Evolutionary conservation across 1,139 yeast genomes (phyloP), one percentile per base, ranked within the genome.

Genomic region (Geotrichum reessii): DNA sequence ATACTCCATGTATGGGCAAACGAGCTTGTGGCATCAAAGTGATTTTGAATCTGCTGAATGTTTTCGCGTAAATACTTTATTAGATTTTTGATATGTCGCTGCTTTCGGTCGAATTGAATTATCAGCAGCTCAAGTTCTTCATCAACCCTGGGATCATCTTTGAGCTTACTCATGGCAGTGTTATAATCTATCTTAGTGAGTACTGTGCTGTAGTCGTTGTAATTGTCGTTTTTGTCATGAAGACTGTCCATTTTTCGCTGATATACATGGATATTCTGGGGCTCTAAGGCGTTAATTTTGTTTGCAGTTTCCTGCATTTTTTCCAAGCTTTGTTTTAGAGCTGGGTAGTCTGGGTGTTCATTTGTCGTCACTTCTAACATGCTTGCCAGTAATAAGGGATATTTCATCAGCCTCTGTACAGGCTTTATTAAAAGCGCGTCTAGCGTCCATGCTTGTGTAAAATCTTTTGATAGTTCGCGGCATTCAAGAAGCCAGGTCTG

Each of bases 401-500:
- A 76, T 62, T 75, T 74, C 52, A 74, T 66, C 37, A 76, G 60
- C 33, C 79, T 65, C 63, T 76, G 79, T 17, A 76, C 76, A 1
- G 79, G 79, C 61, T 76, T 76, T 62, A 76, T 73, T 27, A 76
- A 65, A 33, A 76, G 64, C 2, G 76, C 66, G 53, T 75, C 79
- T 44, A 76, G 63, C 22, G 76, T 71, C 76, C 78, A 73, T 0
- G 78, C 77, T 1, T 68, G 70, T 1, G 78, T 74, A 40, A 64
- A 58, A 6, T 61, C 56, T 49, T 63, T 59, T 21, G 71, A 67
- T 25, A 66, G 63, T 47, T 63, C 67, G 4, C 62, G 61, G 54
- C 75, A 68, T 44, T 67, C 70, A 8, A 58, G 53, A 12, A 74
- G 63, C 76, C 76, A 74, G 22, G 53, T 53, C 44, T 67, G 70